phyloP scores from a whole-genome alignment of 2,329 filamentous ascomycete species.

The Curvularia eragrostidis region DNA sequence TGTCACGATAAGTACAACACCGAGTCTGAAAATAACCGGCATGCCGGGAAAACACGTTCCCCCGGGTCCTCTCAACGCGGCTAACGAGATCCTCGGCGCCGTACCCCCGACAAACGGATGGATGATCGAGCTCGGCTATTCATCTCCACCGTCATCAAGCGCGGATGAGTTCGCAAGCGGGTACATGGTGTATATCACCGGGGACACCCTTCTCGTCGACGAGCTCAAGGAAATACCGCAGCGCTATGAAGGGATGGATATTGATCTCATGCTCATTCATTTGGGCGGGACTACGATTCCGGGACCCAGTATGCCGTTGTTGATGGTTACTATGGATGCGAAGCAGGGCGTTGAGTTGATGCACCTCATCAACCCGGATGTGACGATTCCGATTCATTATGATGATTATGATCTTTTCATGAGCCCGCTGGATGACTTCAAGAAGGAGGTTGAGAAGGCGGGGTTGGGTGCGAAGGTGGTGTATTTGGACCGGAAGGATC shows the following conservation, averaged over 20 bases:
- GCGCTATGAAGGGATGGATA: constrained; percentile 60
- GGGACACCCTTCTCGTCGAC: constrained; percentile 68
- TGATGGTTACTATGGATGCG: constrained; percentile 62
- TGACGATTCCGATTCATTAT: constrained; percentile 62
- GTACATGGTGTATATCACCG: constrained; percentile 70
- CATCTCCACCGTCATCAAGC: constrained; percentile 18
- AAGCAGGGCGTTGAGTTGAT: constrained; percentile 68
- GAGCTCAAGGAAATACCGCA: constrained; percentile 67
- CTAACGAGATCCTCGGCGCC: constrained; percentile 58
- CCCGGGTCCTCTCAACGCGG: constrained; percentile 50
- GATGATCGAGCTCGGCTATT: constrained; percentile 68
- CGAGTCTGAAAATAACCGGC: constrained; percentile 64
- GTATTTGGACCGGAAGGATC: constrained; percentile 66
- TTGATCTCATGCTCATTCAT: constrained; percentile 72
- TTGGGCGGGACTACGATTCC: constrained; percentile 71
- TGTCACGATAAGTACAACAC: constrained; percentile 28
- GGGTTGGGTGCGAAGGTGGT: constrained; percentile 63
- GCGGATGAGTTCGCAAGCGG: constrained; percentile 52
- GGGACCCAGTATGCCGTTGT: constrained; percentile 61
- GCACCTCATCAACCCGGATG: constrained; percentile 64
- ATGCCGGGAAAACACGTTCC: constrained; percentile 71
- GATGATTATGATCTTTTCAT: constrained; percentile 63
- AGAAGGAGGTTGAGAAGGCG: constrained; percentile 60
- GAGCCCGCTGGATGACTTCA: constrained; percentile 66
- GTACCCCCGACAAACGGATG: constrained; percentile 72